Evolutionary conservation across 1,284 basidiomycete species (phyloP), one percentile per base, ranked within the genome.

Genomic region (Ganoderma boninense): DNA sequence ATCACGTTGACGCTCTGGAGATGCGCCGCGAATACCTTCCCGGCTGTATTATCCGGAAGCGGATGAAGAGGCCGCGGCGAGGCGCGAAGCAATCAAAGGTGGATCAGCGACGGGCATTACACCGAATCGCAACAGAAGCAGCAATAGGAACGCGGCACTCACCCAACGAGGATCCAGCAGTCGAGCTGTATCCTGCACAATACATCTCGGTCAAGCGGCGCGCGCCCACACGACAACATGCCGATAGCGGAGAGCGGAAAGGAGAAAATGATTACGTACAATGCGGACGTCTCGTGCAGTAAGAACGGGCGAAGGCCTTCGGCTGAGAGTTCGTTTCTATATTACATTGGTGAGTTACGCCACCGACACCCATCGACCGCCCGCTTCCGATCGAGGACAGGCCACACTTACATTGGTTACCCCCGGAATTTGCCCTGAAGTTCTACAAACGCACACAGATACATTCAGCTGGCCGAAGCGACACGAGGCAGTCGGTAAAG

Each of bases 1-100:
- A 80, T 80, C 52, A 80, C 79, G 70, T 79, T 79, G 69, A 80
- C 78, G 74, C 79, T 79, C 71, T 80, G 78, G 38, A 80, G 74
- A 61, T 80, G 79, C 16, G 79, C 75, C 79, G 79, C 4, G 76
- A 73, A 80, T 80, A 49, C 79, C 79, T 64, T 80, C 79, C 11
- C 78, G 76, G 16, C 79, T 80, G 70, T 42, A n/a, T n/a, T 35
- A 18, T 35, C 42, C 62, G 18, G 42, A 52, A 42, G 29, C 29
- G 65, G 5, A 35, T 29, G 10, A 54, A 42, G n/a, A 11, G 65
- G 62, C 20, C n/a, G 43, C 8, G n/a, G n/a, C 38, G 62, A 26
- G 49, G 52, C 46, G 46, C 46, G 46, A 20, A 49, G 2, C 32
- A 32, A 32, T 13, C 56, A 56, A 49, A 54, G 11, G 49, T n/a